Evolutionary conservation across 257 asterid genomes (phyloP).

Genomic region (Haberlea rhodopensis): DNA sequence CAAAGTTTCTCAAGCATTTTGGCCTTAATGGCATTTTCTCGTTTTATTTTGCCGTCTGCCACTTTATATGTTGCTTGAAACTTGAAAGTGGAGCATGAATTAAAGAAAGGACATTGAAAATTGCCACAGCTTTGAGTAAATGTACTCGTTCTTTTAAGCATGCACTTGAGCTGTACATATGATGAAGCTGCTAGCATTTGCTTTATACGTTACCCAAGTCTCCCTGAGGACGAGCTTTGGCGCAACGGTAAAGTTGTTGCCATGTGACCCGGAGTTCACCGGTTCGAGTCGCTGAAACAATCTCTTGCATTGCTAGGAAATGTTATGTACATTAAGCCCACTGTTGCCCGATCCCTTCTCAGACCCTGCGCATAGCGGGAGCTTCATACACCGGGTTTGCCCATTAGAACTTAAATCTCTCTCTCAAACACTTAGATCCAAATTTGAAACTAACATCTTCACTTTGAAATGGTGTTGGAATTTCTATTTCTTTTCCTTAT

Average conservation of each 20-base stretch:
- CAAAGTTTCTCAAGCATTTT: not conserved
- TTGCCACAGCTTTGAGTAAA: not conserved
- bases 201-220: not conserved
- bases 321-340: no score
- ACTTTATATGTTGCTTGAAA: slow-evolving; percentile 13
- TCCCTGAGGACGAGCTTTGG: no score
- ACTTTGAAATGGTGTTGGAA: not conserved
- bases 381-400: no score
- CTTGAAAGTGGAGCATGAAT: not conserved
- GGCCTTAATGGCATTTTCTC: not conserved
- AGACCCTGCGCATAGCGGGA: no score
- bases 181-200: not conserved
- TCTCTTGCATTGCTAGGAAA: no score
- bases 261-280: no score
- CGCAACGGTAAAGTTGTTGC: no score
- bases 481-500: not conserved
- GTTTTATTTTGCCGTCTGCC: not conserved
- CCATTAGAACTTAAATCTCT: no score
- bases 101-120: not conserved
- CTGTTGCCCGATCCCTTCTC: no score
- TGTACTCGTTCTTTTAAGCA: not conserved
- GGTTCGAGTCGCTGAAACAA: no score
- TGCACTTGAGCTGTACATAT: not conserved
- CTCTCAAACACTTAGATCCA: not conserved
- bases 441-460: not conserved